Evolutionary conservation across 2,329 filamentous ascomycete genomes (phyloP).

Genomic region (Cladosporium sp.): DNA sequence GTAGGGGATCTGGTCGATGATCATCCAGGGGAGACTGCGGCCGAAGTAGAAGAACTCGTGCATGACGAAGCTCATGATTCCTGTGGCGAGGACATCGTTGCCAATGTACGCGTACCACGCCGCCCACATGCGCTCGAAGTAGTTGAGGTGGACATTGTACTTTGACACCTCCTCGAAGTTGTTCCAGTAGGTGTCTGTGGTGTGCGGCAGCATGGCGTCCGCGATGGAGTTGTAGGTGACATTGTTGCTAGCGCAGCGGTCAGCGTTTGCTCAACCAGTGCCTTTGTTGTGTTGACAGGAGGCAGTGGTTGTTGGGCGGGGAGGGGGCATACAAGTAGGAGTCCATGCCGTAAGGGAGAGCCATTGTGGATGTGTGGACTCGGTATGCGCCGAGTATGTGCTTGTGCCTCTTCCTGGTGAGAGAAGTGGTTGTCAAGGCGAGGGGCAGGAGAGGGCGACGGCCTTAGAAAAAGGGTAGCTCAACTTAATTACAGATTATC

Average conservation of each 20-base stretch:
- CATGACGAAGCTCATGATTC: conserved; percentile 95
- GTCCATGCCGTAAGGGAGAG: conserved; percentile 25
- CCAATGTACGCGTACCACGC: conserved; percentile 98
- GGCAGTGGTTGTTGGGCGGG: background rate
- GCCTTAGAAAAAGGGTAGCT: background rate
- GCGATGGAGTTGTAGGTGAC: conserved; percentile 26
- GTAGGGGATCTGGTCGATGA: conserved; percentile 81
- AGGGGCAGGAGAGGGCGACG: background rate
- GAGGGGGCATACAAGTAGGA: conserved; percentile 20
- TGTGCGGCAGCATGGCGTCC: conserved; percentile 35
- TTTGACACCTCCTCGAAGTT: conserved; percentile 62
- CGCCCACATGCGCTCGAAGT: conserved; percentile 84
- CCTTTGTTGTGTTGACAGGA: background rate
- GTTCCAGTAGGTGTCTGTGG: conserved; percentile 59
- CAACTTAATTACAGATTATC: background rate
- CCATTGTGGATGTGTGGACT: conserved; percentile 15
- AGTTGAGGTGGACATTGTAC: conserved; percentile 80
- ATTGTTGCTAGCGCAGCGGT: conserved; percentile 7
- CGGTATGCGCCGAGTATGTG: background rate
- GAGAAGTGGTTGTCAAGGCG: background rate
- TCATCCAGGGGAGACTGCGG: conserved; percentile 82
- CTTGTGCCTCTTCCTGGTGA: background rate
- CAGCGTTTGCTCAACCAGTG: background rate
- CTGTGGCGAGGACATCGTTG: conserved; percentile 93
- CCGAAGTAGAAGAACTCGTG: conserved; percentile 96